Conservation (phyloP, 163 green algal genomes). For the Volvox carteri region DNA sequence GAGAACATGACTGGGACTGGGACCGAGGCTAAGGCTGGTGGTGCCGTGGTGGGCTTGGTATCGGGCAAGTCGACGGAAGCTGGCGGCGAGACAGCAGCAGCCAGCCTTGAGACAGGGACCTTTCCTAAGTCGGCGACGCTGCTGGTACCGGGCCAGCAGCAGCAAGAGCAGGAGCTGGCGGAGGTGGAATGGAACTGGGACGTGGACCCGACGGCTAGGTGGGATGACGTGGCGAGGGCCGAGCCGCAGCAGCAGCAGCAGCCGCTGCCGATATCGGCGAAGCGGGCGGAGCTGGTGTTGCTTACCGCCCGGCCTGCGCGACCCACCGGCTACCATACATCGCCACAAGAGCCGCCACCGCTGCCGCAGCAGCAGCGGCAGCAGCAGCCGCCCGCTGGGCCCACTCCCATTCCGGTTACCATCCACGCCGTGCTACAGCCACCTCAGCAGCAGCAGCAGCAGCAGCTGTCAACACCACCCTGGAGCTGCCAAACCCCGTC, state of each 20-base stretch:
- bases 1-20: too few relatives aligned
- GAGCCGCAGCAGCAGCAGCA: background rate
- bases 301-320: background rate
- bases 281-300: background rate
- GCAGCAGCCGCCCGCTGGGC: too few relatives aligned
- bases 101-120: background rate
- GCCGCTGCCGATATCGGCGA: background rate
- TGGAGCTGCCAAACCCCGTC: too few relatives aligned
- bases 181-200: background rate
- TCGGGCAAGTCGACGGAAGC: too few relatives aligned
- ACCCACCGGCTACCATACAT: background rate
- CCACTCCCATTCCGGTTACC: too few relatives aligned
- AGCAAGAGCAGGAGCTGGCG: background rate
- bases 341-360: too few relatives aligned
- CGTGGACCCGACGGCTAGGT: background rate
- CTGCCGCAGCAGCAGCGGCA: too few relatives aligned
- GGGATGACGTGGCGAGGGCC: background rate
- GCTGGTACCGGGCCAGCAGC: background rate
- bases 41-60: too few relatives aligned
- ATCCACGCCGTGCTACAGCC: conserved; percentile 9
- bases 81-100: background rate
- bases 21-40: too few relatives aligned
- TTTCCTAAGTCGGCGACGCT: background rate
- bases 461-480: too few relatives aligned
- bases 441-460: background rate